phyloP scores from a whole-genome alignment of 129 eudicot species.

The Centrapalus pauciflorus region DNA sequence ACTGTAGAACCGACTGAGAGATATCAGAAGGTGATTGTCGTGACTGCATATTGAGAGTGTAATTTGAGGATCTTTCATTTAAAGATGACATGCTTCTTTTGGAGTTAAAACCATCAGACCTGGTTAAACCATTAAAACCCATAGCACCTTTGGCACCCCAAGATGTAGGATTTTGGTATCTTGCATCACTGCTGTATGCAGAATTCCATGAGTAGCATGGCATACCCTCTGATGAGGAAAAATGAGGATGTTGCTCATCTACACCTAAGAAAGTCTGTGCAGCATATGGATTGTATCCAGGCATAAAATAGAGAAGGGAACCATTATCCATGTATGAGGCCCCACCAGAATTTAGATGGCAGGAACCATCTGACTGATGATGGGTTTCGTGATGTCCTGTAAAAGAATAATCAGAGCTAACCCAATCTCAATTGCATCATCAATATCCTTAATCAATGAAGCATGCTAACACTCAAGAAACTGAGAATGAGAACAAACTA shows the following conservation, averaged over 20 bases:
- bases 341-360: constrained; percentile 29
- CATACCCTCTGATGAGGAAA: constrained; percentile 43
- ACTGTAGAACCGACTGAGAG: constrained; percentile 34
- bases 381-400: constrained; percentile 48
- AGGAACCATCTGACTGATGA: constrained; percentile 38
- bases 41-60: constrained; percentile 38
- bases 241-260: constrained; percentile 49
- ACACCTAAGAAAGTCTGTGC: constrained; percentile 37
- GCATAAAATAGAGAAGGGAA: constrained; percentile 48
- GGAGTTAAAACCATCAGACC: constrained; percentile 36
- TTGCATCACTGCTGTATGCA: constrained; percentile 36
- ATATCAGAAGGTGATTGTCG: constrained; percentile 32
- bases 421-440: not conserved
- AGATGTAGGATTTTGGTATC: constrained; percentile 22
- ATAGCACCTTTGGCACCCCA: constrained; percentile 27
- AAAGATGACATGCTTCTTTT: constrained; percentile 26
- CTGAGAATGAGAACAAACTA: not conserved
- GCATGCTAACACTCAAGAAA: not conserved
- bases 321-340: constrained; percentile 42
- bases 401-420: not conserved
- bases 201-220: constrained; percentile 52
- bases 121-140: constrained; percentile 34
- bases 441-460: not conserved
- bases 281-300: constrained; percentile 49
- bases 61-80: constrained; percentile 23